phyloP scores from a whole-genome alignment of 352 stramenopile genomes.

The Pythium plurisporium region DNA sequence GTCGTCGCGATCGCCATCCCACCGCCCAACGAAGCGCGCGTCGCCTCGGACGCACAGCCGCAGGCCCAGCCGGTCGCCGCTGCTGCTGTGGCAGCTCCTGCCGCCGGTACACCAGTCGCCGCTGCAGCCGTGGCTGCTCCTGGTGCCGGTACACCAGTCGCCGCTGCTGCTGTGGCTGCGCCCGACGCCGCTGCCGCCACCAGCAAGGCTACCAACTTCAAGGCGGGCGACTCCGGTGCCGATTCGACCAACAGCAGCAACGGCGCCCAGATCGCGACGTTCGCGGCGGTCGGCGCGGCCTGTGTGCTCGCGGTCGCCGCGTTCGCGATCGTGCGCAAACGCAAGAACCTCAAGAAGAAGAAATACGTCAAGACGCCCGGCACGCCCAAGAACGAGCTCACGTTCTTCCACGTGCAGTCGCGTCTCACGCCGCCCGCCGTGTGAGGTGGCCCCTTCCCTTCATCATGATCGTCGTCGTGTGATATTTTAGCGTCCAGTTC shows the following conservation, averaged over 20 bases:
- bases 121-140: neutral
- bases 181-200: neutral
- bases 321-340: conserved; percentile 15
- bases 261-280: conserved; percentile 11
- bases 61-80: neutral
- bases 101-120: neutral
- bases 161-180: neutral
- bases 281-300: conserved; percentile 14
- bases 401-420: conserved; percentile 37
- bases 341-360: conserved; percentile 18
- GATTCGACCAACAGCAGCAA: neutral
- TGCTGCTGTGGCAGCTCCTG: neutral
- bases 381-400: conserved; percentile 28
- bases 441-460: neutral
- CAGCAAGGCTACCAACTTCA: conserved; percentile 18
- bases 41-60: neutral
- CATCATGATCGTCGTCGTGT: neutral
- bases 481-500: conserved; percentile 8
- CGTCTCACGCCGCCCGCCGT: conserved; percentile 29
- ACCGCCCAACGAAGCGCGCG: neutral
- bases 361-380: conserved; percentile 24
- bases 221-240: neutral
- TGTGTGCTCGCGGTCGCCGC: conserved; percentile 25
- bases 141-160: neutral
- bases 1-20: neutral